These are phyloP conservation scores for Eucalyptus cloeziana DNA, from an alignment of 345 rosid genomes.

Conservation along the genomic window DNA sequence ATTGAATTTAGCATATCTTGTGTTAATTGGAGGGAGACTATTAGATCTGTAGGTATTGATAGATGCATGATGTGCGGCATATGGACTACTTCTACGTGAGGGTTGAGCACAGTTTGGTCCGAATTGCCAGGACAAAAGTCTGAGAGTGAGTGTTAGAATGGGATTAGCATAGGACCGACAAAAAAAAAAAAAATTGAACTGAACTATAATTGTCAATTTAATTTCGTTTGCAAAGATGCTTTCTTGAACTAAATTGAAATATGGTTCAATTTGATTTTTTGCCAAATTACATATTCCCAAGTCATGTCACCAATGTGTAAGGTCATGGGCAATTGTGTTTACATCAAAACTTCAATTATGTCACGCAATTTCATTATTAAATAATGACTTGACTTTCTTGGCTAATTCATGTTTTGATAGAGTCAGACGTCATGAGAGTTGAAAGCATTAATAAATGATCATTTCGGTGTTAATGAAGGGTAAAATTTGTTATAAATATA, in stretches of 20 bases:
- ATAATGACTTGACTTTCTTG: rapidly evolving
- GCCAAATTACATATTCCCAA: rapidly evolving
- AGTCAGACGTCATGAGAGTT: rapidly evolving
- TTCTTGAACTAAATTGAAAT: background rate
- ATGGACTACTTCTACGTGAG: background rate
- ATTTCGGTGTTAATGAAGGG: rapidly evolving
- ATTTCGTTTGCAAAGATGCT: rapidly evolving
- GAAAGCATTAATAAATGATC: background rate
- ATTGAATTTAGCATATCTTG: rapidly evolving
- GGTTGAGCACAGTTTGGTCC: background rate
- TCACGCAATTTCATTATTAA: rapidly evolving
- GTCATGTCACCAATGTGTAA: background rate
- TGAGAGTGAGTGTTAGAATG: no score
- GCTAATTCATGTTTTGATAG: background rate
- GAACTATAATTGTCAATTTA: background rate
- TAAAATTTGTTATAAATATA: no score
- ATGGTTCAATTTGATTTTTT: background rate
- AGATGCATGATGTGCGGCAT: rapidly evolving
- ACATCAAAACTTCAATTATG: background rate
- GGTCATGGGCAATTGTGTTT: background rate
- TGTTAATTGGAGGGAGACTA: background rate
- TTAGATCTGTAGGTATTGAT: background rate
- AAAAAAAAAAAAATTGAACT: background rate
- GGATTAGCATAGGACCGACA: no score
- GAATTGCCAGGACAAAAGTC: background rate